A percentile compares a stretch with the other conserved stretches of the same genome.
Evolutionary conservation across 352 stramenopile species (phyloP).

Genomic region (Globisporangium recalcitrans): DNA sequence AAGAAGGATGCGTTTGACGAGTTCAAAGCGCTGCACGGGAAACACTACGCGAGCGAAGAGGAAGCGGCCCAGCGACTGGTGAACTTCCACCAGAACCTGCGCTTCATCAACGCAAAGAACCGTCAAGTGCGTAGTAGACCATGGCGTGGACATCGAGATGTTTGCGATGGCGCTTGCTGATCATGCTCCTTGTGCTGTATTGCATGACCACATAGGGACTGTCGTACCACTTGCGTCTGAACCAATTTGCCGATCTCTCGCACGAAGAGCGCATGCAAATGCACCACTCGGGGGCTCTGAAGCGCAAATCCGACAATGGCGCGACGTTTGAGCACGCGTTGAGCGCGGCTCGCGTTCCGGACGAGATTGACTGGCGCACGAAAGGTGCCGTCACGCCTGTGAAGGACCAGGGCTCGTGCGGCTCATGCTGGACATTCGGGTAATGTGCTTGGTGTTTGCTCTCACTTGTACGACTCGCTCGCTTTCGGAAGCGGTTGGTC

Average conservation of each 20-base stretch:
- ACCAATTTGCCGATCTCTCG: constrained; percentile 80
- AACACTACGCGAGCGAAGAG: constrained; percentile 42
- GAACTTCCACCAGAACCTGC: constrained; percentile 78
- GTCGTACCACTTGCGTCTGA: constrained; percentile 73
- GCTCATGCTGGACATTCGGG: constrained; percentile 91
- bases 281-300: constrained; percentile 35
- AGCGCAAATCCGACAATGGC: constrained; percentile 60
- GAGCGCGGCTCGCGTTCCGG: constrained; percentile 33
- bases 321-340: constrained; percentile 40
- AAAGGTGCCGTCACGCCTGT: constrained; percentile 86
- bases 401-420: constrained; percentile 90
- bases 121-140: constrained; percentile 38
- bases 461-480: not conserved
- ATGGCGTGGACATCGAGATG: not conserved
- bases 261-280: constrained; percentile 58
- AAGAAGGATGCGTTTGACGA: constrained; percentile 66
- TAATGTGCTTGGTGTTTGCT: constrained; percentile 15
- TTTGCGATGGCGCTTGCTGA: not conserved
- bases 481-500: not conserved
- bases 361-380: constrained; percentile 84
- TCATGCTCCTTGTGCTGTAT: not conserved
- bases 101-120: constrained; percentile 85
- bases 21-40: constrained; percentile 57
- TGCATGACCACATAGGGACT: constrained; percentile 48
- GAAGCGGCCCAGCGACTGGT: constrained; percentile 50